Base-by-base conservation (phyloP, 2,329 filamentous ascomycete genomes). In the Fusarium pseudocircinatum region DNA sequence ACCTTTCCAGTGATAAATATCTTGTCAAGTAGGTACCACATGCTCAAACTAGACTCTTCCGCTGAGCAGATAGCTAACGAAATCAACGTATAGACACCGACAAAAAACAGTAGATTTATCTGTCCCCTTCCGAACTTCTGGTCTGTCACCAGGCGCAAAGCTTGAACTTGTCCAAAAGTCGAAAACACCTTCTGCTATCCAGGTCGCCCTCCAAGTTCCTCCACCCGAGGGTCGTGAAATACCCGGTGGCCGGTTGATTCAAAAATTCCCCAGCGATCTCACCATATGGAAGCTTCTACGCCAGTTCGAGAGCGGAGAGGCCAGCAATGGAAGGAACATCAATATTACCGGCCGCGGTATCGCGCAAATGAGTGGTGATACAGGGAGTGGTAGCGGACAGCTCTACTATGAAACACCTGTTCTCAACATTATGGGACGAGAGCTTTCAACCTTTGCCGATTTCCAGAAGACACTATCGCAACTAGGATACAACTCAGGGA, bases 141-240 rank as follows among this genome's bases (percentile, higher is more conserved):
- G 95, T 56, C 91, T 99, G 11, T 87, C 89, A 18, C 89, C 94
- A 42, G 96, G 96, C 70, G 96, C 96, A 67, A 97, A 97, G 80
- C 90, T 99, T 66, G 95, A 98, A 80, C 93, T 99, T 56, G 92
- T 98, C 28, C 91, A 94, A 79, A 91, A 93, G 67, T 96, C 95
- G 50, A 93, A 94, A 64, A 96, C 95, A 0, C 93, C 95, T 1
- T 92, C 94, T 4, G 92, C 93, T 53, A 92, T 99, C 63, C 95
- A 93, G 44, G 92, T 99, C 46, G 96, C 94, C n/a, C 85, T 99
- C 18, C 94, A 97, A 79, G 85, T 98, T 34, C 94, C 94, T 7
- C 87, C 91, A 40, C 89, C 91, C 28, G 93, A 96, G 79, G 90
- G 88, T 26, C 85, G 85, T 49, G 85, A 87, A 54, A 86, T 88